Conservation (phyloP, 2,329 filamentous ascomycete species). For the Ophiostoma quercus region DNA sequence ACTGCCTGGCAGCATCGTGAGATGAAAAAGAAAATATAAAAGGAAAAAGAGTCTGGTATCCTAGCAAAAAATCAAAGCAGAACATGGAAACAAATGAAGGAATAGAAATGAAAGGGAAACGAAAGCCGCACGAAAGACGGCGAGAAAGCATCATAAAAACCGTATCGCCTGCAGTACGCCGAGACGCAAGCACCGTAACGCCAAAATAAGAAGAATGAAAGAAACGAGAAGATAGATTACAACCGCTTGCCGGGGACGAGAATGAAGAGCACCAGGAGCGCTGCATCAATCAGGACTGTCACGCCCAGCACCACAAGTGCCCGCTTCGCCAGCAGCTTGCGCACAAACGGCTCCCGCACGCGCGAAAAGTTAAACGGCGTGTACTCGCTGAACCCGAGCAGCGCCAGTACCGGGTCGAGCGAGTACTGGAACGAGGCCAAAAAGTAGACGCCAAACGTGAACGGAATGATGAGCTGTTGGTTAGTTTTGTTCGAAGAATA, state of each 20-base stretch:
- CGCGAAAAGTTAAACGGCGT: constrained; percentile 87
- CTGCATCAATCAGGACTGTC: constrained; percentile 70
- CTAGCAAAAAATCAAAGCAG: constrained; percentile 22
- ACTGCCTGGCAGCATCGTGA: neutral
- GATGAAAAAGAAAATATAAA: neutral
- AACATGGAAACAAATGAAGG: constrained; percentile 14
- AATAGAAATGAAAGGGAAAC: constrained; percentile 13
- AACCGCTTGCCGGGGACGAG: constrained; percentile 86
- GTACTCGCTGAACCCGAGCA: constrained; percentile 91
- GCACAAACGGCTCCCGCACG: constrained; percentile 86
- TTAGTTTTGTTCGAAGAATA: neutral
- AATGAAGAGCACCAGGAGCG: constrained; percentile 85
- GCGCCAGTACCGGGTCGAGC: constrained; percentile 82
- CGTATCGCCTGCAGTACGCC: constrained; percentile 5
- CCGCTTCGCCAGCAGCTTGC: constrained; percentile 76
- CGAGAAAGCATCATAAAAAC: neutral
- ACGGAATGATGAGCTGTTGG: constrained; percentile 67
- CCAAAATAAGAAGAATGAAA: neutral
- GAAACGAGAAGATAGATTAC: constrained; percentile 37
- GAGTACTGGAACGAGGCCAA: constrained; percentile 92
- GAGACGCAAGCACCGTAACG: neutral
- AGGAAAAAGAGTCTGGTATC: constrained; percentile 24
- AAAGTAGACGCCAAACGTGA: constrained; percentile 84
- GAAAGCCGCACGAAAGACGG: neutral
- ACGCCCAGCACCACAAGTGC: constrained; percentile 74